Evolutionary conservation across 129 eudicot genomes (phyloP).

Genomic region (Arctium minus): DNA sequence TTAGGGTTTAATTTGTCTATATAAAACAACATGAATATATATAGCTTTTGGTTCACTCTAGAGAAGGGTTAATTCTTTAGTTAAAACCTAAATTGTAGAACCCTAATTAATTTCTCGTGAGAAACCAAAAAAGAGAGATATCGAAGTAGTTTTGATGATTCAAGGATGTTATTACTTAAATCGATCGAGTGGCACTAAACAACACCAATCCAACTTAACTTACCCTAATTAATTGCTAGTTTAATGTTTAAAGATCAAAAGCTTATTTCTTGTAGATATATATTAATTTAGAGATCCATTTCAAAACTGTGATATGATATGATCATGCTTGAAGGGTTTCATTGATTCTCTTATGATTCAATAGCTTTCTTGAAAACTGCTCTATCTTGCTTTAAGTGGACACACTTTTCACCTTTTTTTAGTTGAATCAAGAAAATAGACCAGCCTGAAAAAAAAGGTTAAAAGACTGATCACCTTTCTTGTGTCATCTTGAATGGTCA

Average conservation of each 20-base stretch:
- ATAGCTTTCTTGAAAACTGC: slow-evolving; percentile 1
- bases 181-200: too few relatives aligned
- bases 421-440: not conserved
- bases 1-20: not conserved
- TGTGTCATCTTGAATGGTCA: not conserved
- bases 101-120: not conserved
- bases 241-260: slow-evolving; percentile 7
- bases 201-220: not conserved
- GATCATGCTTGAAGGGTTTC: slow-evolving; percentile 15
- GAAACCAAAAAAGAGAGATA: too few relatives aligned
- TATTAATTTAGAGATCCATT: too few relatives aligned
- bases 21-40: not conserved
- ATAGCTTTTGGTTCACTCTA: not conserved
- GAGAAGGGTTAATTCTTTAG: not conserved
- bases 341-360: not conserved
- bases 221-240: not conserved
- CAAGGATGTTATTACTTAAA: too few relatives aligned
- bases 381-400: not conserved
- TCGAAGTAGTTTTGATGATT: too few relatives aligned
- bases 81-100: not conserved
- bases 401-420: not conserved
- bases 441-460: not conserved
- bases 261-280: not conserved
- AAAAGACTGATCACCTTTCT: slow-evolving; percentile 10
- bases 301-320: not conserved